A percentile compares a stretch with the other conserved stretches of the same genome.
Conservation (phyloP, 495 filamentous ascomycete genomes). For the Penicillium parvum region DNA sequence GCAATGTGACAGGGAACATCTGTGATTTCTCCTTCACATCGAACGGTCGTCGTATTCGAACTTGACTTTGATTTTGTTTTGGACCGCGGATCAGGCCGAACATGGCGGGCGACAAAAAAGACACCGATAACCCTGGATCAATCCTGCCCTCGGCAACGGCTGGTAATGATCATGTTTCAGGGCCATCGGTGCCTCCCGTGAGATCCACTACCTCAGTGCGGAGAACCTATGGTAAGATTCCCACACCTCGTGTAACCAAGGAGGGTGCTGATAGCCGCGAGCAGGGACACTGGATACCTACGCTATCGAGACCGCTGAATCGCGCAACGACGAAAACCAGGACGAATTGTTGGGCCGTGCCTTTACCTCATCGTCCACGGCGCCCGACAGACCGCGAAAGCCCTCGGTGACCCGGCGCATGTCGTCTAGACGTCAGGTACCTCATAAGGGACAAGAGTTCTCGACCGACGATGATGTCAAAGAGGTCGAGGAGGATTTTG, state of each 20-base stretch:
- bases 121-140: slow-evolving; percentile 11
- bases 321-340: slow-evolving; percentile 27
- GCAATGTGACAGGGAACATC: slow-evolving; percentile 1
- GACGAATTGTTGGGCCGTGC: slow-evolving; percentile 28
- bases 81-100: slow-evolving; percentile 5
- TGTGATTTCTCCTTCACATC: slow-evolving; percentile 1
- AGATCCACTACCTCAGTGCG: slow-evolving; percentile 21
- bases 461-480: slow-evolving; percentile 87
- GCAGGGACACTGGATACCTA: slow-evolving; percentile 36
- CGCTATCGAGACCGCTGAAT: slow-evolving; percentile 26
- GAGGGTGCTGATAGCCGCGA: slow-evolving; percentile 8
- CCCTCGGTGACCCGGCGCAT: slow-evolving; percentile 65
- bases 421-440: slow-evolving; percentile 67
- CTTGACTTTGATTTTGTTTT: not conserved
- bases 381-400: slow-evolving; percentile 61
- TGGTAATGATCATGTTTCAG: slow-evolving; percentile 7
- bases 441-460: slow-evolving; percentile 81
- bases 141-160: slow-evolving; percentile 9
- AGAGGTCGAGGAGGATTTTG: slow-evolving; percentile 66
- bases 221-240: slow-evolving; percentile 36
- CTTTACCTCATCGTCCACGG: slow-evolving; percentile 50
- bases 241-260: slow-evolving; percentile 13
- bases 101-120: slow-evolving; percentile 21
- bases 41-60: not conserved
- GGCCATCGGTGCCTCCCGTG: slow-evolving; percentile 9